Evolutionary conservation across 345 rosid species (phyloP).

Genomic region (Gossypioides kirkii): DNA sequence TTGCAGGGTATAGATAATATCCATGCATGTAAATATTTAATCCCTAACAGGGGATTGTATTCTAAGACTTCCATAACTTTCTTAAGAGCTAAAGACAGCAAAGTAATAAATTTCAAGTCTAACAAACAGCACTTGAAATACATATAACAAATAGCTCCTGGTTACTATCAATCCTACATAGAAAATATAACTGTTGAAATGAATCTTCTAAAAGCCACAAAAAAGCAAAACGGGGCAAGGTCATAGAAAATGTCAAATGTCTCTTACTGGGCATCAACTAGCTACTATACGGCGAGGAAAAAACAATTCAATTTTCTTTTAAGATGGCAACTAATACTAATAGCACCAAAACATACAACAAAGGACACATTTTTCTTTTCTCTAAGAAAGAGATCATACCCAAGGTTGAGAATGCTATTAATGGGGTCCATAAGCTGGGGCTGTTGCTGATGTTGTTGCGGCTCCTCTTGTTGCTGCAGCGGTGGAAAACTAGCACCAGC

Average conservation of each 20-base stretch:
- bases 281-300: not conserved
- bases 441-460: conserved; percentile 47
- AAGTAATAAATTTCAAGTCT: not conserved
- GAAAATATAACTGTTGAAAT: not conserved
- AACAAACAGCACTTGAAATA: not conserved
- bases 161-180: not conserved
- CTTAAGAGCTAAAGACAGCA: not conserved
- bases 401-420: conserved; percentile 81
- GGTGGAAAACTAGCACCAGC: conserved; percentile 46
- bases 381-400: conserved; percentile 39
- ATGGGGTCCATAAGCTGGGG: conserved; percentile 78
- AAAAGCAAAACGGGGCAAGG: not conserved
- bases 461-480: conserved; percentile 49
- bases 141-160: not conserved
- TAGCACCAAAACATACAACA: not conserved
- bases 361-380: conserved; percentile 21
- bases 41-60: not conserved
- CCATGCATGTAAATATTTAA: not conserved
- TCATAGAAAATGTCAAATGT: not conserved
- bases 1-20: not conserved
- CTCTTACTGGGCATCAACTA: not conserved
- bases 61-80: not conserved
- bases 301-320: not conserved
- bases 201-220: not conserved
- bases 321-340: not conserved